Evolutionary conservation across 2,329 filamentous ascomycete species (phyloP).

Genomic region (Aurifilum marmelostoma): DNA sequence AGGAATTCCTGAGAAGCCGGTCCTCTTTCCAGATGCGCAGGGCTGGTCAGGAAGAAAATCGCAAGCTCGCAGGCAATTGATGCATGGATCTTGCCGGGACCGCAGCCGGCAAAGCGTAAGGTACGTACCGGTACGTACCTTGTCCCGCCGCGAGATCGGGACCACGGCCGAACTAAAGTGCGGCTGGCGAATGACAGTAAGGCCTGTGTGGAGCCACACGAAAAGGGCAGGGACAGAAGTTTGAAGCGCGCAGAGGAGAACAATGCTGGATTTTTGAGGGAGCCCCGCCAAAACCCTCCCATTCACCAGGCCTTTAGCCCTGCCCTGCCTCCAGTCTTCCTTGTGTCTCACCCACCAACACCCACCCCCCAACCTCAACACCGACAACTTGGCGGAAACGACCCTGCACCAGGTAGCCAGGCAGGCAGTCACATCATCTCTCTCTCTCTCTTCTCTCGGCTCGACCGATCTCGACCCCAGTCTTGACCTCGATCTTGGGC

Average conservation of each 20-base stretch:
- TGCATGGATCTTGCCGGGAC: conserved; percentile 17
- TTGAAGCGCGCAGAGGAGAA: conserved; percentile 12
- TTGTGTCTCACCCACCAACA: not conserved
- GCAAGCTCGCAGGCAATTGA: not conserved
- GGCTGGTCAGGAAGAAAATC: not conserved
- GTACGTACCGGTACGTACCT: not conserved
- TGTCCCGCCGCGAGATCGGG: not conserved
- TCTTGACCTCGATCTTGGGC: not conserved
- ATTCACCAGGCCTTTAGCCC: conserved; percentile 15
- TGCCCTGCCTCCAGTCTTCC: not conserved
- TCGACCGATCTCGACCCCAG: not conserved
- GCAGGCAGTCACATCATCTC: conserved; percentile 5
- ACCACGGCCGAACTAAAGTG: conserved; percentile 25
- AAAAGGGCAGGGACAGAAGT: conserved; percentile 23
- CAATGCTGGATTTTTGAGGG: conserved; percentile 28
- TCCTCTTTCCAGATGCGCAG: not conserved
- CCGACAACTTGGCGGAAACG: not conserved
- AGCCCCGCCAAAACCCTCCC: conserved; percentile 27
- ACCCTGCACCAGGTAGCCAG: conserved; percentile 14
- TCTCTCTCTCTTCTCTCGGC: not conserved
- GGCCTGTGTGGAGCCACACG: conserved; percentile 25
- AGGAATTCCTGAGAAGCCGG: not conserved
- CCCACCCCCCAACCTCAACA: not conserved
- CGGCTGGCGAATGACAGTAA: conserved; percentile 20
- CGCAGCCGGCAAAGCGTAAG: conserved; percentile 17